Evolutionary conservation across 805 yeast species (phyloP).

Genomic region (Metschnikowia henanensis): DNA sequence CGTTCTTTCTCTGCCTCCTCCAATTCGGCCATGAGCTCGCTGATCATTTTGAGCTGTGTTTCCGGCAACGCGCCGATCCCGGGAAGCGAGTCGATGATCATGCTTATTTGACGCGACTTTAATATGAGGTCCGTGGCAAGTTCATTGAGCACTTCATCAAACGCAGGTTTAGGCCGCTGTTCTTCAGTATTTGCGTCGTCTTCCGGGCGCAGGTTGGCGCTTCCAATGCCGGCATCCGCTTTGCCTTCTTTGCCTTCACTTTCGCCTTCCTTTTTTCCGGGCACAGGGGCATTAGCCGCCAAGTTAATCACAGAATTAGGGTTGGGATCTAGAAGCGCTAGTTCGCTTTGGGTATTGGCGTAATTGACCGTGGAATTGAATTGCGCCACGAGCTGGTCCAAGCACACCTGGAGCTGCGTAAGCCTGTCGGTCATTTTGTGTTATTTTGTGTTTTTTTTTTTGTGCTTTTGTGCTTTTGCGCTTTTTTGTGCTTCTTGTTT

Average conservation of each 20-base stretch:
- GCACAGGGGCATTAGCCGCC: conserved; percentile 53
- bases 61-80: conserved; percentile 86
- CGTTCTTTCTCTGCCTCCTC: conserved; percentile 59
- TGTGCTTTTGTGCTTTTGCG: no score
- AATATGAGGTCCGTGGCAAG: conserved; percentile 81
- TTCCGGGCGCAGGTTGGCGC: neutral
- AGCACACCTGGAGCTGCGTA: conserved; percentile 85
- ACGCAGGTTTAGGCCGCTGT: conserved; percentile 17
- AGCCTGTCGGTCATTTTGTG: conserved; percentile 78
- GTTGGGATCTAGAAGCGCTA: conserved; percentile 51
- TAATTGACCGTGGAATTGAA: conserved; percentile 77
- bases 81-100: conserved; percentile 85
- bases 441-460: neutral
- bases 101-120: conserved; percentile 82
- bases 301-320: conserved; percentile 67
- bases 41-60: conserved; percentile 67
- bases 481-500: no score
- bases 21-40: conserved; percentile 60
- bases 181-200: neutral
- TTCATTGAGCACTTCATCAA: conserved; percentile 61
- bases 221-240: conserved; percentile 18
- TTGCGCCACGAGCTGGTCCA: conserved; percentile 81
- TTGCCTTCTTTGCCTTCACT: conserved; percentile 4
- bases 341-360: conserved; percentile 45
- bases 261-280: conserved; percentile 28